These are phyloP conservation scores for Bryopsis sp. DNA, from an alignment of 139 green algal genomes.

Conservation along the genomic window DNA sequence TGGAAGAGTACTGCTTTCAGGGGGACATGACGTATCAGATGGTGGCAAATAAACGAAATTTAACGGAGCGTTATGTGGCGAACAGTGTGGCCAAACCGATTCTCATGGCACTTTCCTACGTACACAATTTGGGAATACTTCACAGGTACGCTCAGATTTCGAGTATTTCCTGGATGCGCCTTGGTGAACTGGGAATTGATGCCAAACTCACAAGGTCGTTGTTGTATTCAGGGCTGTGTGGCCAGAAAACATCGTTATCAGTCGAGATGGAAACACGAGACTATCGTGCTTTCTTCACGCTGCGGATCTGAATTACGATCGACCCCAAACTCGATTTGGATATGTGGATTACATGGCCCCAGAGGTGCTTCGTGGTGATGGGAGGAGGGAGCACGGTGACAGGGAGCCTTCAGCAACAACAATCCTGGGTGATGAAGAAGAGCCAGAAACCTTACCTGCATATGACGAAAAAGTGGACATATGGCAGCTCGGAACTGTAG, in stretches of 20 bases:
- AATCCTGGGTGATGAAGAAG: background rate
- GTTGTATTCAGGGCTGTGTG: slow-evolving; percentile 3
- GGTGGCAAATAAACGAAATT: background rate
- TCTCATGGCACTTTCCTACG: background rate
- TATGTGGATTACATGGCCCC: slow-evolving; percentile 10
- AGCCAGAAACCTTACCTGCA: background rate
- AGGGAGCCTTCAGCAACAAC: background rate
- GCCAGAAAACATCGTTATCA: slow-evolving; percentile 10
- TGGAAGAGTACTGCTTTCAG: slow-evolving; percentile 15
- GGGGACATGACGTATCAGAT: slow-evolving; percentile 2
- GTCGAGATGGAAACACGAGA: background rate
- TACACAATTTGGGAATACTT: slow-evolving; percentile 4
- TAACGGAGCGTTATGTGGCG: slow-evolving; percentile 2
- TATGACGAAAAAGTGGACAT: slow-evolving; percentile 15
- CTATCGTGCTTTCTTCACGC: slow-evolving; percentile 2
- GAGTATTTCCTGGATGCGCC: background rate
- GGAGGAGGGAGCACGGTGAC: background rate
- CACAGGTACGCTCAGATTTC: background rate
- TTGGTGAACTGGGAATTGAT: background rate
- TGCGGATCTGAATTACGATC: background rate
- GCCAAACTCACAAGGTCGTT: too few relatives aligned
- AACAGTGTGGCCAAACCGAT: background rate
- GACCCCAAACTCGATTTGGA: background rate
- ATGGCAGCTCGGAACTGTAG: slow-evolving; percentile 4
- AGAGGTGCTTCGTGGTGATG: background rate